Evolutionary conservation across 2,329 filamentous ascomycete species (phyloP), one percentile per base, ranked within the genome.

Genomic region (Aureobasidium sp.): DNA sequence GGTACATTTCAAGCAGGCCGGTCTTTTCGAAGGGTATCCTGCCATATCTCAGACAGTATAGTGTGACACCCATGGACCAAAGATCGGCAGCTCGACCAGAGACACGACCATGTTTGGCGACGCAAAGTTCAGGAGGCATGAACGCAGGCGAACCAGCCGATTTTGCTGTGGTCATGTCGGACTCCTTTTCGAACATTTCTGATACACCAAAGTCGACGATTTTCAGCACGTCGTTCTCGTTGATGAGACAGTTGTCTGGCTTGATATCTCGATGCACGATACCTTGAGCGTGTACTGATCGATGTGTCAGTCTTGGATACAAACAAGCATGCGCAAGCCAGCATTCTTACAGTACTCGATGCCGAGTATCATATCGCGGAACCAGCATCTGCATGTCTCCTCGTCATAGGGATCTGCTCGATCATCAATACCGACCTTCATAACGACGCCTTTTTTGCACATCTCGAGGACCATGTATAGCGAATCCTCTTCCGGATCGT

Each of bases 131-230:
- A 0, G 94, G 94, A 0, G 94, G 90, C 63, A 97, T 82, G 70
- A 99, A 99, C 0, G 94, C 94, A 0, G 94, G 94, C 3, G 92
- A 97, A 1, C 94, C 94, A 12, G 92, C 92, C 3, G 92, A 93
- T 76, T 97, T 99, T 63, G 88, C 87, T 0, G 91, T 96, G 72
- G 86, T 87, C 94, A 97, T 97, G 50, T 90, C 83, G 1, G 83
- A 85, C 63, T 88, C 81, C 73, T 95, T 96, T 71, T 93, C 88
- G 68, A 99, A 99, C 87, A 99, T 97, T 72, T 99, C 93, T 0
- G 93, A 97, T 8, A 97, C 94, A n/a, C 94, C 94, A 79, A 99
- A 99, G 74, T 97, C 94, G 59, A 96, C 92, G 66, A 99, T 88
- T 74, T 97, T 99, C 59, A 99, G 83, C n/a, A 96, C 86, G 69